Conservation (phyloP, 2,329 filamentous ascomycete genomes). For the Pleoardoris graminearum region DNA sequence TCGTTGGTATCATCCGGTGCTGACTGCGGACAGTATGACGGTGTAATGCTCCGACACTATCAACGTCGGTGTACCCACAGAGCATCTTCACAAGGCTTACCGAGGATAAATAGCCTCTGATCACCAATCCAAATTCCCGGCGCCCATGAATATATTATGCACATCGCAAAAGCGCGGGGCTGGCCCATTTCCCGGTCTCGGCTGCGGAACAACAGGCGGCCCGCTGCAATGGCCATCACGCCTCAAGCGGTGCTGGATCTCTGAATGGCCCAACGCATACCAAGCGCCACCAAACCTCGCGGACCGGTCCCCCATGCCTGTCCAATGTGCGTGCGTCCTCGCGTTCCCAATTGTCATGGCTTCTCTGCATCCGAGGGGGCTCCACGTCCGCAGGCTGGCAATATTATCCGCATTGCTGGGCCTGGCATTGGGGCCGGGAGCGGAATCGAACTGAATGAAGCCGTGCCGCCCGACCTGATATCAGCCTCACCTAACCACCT, state of each 20-base stretch:
- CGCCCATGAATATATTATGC: no score
- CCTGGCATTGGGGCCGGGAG: neutral
- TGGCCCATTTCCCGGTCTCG: neutral
- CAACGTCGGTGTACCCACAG: no score
- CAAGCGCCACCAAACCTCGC: constrained; percentile 4
- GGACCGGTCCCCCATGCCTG: neutral
- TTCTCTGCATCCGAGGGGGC: neutral
- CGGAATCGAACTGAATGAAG: neutral
- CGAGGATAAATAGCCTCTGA: no score
- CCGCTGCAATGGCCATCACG: constrained; percentile 2
- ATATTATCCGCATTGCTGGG: neutral
- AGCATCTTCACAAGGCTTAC: neutral
- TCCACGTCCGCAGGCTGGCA: neutral
- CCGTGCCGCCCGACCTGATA: neutral
- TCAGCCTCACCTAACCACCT: neutral
- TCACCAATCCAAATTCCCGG: neutral
- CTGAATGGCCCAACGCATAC: constrained; percentile 1
- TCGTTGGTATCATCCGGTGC: no score
- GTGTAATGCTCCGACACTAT: no score
- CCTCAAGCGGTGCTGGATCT: neutral
- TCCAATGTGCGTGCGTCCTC: constrained; percentile 2
- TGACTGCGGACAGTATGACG: no score
- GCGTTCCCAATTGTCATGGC: neutral
- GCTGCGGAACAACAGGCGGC: neutral
- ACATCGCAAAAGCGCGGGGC: no score